Conservation (phyloP, 345 rosid species). For the Sonneratia alba region DNA sequence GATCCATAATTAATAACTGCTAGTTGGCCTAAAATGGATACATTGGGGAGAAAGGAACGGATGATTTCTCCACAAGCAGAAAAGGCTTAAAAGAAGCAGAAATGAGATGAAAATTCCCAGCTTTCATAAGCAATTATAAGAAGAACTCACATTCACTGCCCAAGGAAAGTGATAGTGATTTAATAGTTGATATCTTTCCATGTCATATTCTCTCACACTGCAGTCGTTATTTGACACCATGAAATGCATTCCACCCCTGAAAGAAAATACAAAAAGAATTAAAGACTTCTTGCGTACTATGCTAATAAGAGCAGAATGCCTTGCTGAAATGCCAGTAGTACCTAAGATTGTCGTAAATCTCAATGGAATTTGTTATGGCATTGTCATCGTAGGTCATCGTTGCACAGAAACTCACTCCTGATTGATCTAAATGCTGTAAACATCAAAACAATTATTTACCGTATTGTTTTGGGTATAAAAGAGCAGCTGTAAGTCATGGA, state of each 20-base stretch:
- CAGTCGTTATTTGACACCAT: slow-evolving; percentile 49
- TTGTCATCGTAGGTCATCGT: slow-evolving; percentile 48
- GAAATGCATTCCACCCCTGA: slow-evolving; percentile 49
- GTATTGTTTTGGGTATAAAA: neutral
- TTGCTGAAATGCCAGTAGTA: slow-evolving; percentile 5
- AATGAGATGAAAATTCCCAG: neutral
- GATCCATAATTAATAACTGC: neutral
- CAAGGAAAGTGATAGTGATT: slow-evolving; percentile 41
- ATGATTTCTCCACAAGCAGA: neutral
- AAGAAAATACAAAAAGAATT: slow-evolving; percentile 3
- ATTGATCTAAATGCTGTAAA: slow-evolving; percentile 36
- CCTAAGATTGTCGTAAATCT: slow-evolving; percentile 52
- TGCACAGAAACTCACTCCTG: slow-evolving; percentile 50
- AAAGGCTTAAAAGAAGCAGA: neutral
- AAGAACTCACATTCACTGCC: slow-evolving; percentile 52
- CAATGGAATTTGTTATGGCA: slow-evolving; percentile 52
- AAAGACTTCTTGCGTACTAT: neutral
- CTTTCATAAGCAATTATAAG: neutral
- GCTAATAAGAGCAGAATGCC: neutral
- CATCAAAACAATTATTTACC: neutral
- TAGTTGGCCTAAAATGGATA: neutral
- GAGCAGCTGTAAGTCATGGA: neutral
- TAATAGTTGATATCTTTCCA: slow-evolving; percentile 41
- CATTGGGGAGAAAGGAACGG: neutral
- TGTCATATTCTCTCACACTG: slow-evolving; percentile 40